These are phyloP conservation scores for Discostella stelligeroides DNA, from an alignment of 108 stramenopile species.

Conservation along the genomic window DNA sequence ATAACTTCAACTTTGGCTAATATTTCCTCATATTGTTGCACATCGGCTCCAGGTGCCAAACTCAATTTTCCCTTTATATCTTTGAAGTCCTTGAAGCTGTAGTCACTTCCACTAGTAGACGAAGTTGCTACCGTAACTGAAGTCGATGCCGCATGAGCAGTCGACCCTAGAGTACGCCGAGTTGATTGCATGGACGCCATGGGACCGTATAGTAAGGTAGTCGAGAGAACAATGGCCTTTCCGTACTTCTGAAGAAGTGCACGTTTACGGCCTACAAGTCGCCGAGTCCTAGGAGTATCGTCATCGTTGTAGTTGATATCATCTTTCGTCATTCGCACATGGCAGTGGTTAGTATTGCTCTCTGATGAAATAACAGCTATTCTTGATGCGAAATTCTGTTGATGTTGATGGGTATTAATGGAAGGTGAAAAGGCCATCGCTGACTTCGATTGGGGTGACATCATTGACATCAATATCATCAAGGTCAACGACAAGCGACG, in stretches of 20 bases:
- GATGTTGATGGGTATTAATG: background rate
- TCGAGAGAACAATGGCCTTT: slow-evolving; percentile 46
- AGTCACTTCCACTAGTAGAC: slow-evolving; percentile 19
- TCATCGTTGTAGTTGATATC: slow-evolving; percentile 4
- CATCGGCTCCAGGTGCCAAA: slow-evolving; percentile 43
- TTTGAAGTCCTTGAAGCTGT: slow-evolving; percentile 53
- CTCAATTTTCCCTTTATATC: slow-evolving; percentile 49
- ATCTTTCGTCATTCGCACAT: background rate
- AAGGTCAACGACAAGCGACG: slow-evolving; percentile 13
- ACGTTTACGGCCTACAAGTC: slow-evolving; percentile 27
- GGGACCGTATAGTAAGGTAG: slow-evolving; percentile 42
- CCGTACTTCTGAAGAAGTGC: slow-evolving; percentile 41
- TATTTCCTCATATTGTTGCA: slow-evolving; percentile 40
- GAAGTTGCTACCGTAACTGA: background rate
- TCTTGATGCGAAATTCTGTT: background rate
- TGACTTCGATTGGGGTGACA: background rate
- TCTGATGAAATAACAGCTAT: slow-evolving; percentile 1
- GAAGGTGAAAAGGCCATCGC: slow-evolving; percentile 8
- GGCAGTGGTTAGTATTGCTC: background rate
- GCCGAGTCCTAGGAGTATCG: background rate
- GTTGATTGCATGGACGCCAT: slow-evolving; percentile 30
- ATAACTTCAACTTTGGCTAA: slow-evolving; percentile 43
- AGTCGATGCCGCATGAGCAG: slow-evolving; percentile 38
- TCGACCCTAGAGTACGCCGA: slow-evolving; percentile 24
- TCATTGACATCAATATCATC: slow-evolving; percentile 4